Base-by-base conservation (phyloP, 1,284 basidiomycete genomes). In the Rhodotorula mucilaginosa region DNA sequence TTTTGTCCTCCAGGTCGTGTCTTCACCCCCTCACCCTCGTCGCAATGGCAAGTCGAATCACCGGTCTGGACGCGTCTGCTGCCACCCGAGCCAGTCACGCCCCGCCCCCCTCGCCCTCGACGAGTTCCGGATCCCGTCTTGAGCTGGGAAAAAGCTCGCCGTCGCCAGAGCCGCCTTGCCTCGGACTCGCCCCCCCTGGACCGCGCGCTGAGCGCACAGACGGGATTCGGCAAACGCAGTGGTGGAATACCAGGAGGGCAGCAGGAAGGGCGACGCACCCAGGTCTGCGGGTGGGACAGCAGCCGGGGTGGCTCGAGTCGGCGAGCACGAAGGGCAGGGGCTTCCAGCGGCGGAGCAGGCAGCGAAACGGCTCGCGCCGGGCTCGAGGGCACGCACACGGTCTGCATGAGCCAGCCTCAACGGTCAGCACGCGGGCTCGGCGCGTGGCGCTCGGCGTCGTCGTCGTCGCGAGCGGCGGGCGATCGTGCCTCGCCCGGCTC, bases 1-100 rank as follows among this genome's bases (percentile, higher is more conserved):
- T n/a, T 56, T 29, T 56, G 23, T 56, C 26, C 54, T 56, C 54
- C 54, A 56, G 54, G 54, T 56, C 54, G 54, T 56, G 54, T 56
- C 54, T 56, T 56, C 54, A 56, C 54, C 54, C 54, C 54, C 54
- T 56, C 54, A 56, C 54, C 54, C 54, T 56, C 54, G 54, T 56
- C 54, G 54, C 54, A 56, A 56, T 56, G 54, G 54, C 54, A 56
- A 56, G 54, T 56, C 54, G 26, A 26, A n/a, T 56, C n/a, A 15
- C 26, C 54, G 10, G n/a, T 16, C 54, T 29, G 5, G 26, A 26
- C 29, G 31, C 54, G 54, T 16, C 54, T 26, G 26, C 7, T 18
- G 3, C 54, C 26, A 29, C 26, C 15, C 23, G 26, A 44, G 10
- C 39, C 39, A 44, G 39, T 44, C 54, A 23, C 54, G 54, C 54